Evolutionary conservation across 176 grass and related monocot species (phyloP), one percentile per base, ranked within the genome.

Genomic region (Canna indica): DNA sequence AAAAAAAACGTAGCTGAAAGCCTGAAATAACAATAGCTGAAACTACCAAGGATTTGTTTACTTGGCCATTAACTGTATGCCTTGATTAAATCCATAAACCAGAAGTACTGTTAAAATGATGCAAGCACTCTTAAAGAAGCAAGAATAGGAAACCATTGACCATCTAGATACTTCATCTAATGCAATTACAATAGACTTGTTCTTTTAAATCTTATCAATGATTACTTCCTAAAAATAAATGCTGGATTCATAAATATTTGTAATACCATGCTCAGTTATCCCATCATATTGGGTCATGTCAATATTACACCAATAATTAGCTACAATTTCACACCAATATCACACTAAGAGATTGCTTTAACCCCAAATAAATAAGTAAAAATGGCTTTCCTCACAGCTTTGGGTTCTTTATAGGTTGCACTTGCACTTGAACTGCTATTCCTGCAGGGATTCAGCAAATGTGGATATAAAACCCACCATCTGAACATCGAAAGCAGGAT

Each of bases 401-500:
- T 11, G 22, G 11, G 26, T 15, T 24, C 10, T 20, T 34, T 65
- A 38, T 36, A 25, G 32, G 15, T 36, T 65, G 62, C 62, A 38
- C 34, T 29, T n/a, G n/a, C n/a, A n/a, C n/a, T 44, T 66, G 5
- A 65, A 66, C 63, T 41, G 63, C 20, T 66, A 66, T 24, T 4
- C 35, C 26, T 68, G 68, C 73, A 99, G 87, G 30, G 77, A 84
- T 70, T 74, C 68, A 11, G 87, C 83, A 68, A 93, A 99, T 68
- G 87, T 85, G 71, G 78, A 73, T 71, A 93, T 88, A 36, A 90
- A 69, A 45, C 81, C 78, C 29, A 93, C 82, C 94, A 93, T 88
- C 70, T 88, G 75, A 53, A 80, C 76, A 90, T 99, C 94, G 64
- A 89, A 99, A 73, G 84, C 86, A 72, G 94, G 86, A 1, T 86